Evolutionary conservation across 2,329 filamentous ascomycete species (phyloP), one percentile per base, ranked within the genome.

Genomic region (Aspergillus vadensis): DNA sequence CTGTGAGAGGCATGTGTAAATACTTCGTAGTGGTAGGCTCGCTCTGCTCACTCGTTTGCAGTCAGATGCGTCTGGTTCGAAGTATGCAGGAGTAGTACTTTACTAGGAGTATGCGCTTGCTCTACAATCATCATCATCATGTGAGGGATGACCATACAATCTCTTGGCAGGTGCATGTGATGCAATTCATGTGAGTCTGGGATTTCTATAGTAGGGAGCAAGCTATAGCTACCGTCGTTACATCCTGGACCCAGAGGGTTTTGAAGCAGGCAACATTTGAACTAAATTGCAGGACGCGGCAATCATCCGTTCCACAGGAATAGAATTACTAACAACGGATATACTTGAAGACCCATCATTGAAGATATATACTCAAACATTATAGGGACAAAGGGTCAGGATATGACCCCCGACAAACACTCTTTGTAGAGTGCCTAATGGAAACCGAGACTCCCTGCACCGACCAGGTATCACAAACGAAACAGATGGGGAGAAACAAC

Each of bases 371-470:
- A 44, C 41, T 19, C 21, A 19, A 21, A 21, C 32, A 44, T 44
- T 44, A 44, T 44, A 21, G 41, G 23, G 19, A 21, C 41, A 44
- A 36, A 5, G 32, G 32, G 32, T 14, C 41, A 23, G 7, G 41
- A 23, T 19, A 21, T 14, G 41, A 27, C 21, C 44, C 6, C 25
- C 12, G 15, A 49, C 21, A 30, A 6, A 6, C 15, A 23, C n/a
- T 23, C 47, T 19, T n/a, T 30, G 47, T 17, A 30, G 8, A 32
- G 32, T 36, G 32, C 47, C 47, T 3, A 50, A 30, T 9, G 15
- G 30, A 30, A 50, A 49, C 47, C 47, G n/a, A 50, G 47, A 50
- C 47, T 50, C 47, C 47, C 27, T 50, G 47, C 30, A 50, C 47
- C 27, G 47, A 50, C 47, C 15, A 50, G 47, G 47, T 50, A 50